These are phyloP conservation scores for Taxillus chinensis DNA, from an alignment of 164 flowering plant species.

Conservation along the genomic window DNA sequence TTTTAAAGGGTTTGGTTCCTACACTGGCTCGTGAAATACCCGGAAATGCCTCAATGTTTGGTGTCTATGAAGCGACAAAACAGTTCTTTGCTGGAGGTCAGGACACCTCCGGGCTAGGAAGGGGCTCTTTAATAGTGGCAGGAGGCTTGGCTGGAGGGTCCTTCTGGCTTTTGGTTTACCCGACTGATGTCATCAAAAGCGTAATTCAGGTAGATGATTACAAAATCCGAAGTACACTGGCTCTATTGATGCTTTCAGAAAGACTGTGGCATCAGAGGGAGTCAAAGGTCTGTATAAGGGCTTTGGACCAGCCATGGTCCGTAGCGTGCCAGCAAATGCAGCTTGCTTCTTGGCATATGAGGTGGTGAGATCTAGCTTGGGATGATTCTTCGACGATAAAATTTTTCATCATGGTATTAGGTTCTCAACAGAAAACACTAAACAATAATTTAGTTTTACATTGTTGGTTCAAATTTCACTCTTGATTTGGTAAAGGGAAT, in stretches of 20 bases:
- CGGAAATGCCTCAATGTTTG: conserved; percentile 94
- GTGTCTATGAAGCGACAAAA: conserved; percentile 74
- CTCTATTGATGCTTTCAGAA: conserved; percentile 67
- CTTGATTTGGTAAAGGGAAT: too few relatives aligned
- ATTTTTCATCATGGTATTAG: too few relatives aligned
- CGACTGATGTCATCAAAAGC: conserved; percentile 93
- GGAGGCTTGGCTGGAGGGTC: conserved; percentile 96
- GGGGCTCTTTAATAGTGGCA: conserved; percentile 70
- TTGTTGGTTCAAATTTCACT: too few relatives aligned
- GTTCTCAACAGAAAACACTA: too few relatives aligned
- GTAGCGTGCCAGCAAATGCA: conserved; percentile 96
- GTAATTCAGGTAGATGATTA: conserved; percentile 82
- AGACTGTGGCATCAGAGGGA: conserved; percentile 69
- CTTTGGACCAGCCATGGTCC: conserved; percentile 94
- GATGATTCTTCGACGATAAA: conserved; percentile 21
- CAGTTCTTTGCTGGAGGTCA: conserved; percentile 73
- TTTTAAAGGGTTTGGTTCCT: conserved; percentile 85
- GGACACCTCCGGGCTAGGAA: conserved; percentile 75
- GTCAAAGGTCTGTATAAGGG: conserved; percentile 85
- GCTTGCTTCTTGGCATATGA: conserved; percentile 97
- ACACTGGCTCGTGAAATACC: conserved; percentile 93
- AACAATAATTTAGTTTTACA: too few relatives aligned
- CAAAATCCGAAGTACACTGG: conserved; percentile 84
- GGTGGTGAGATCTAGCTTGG: conserved; percentile 70
- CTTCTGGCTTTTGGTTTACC: conserved; percentile 78